Conservation (phyloP, 2,329 filamentous ascomycete genomes). For the Colletotrichum sp. region DNA sequence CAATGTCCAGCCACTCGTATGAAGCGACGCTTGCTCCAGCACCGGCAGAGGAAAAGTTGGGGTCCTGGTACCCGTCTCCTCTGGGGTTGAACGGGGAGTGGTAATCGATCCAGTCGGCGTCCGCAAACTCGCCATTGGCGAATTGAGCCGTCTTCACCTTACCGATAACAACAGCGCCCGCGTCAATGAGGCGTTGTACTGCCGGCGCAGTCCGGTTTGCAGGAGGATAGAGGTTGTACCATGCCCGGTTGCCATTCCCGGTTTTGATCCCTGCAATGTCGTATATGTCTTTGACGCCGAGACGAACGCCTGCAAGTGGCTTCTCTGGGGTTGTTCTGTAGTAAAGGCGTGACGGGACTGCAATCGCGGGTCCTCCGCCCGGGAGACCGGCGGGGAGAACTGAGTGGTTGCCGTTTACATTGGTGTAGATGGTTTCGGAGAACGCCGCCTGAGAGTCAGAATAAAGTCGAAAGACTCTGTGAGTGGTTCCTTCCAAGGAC, state of each 20-base stretch:
- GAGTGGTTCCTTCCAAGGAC: not conserved
- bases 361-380: slow-evolving; percentile 28
- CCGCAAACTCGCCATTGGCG: slow-evolving; percentile 47
- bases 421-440: not conserved
- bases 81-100: slow-evolving; percentile 49
- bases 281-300: slow-evolving; percentile 66
- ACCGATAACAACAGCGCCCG: slow-evolving; percentile 58
- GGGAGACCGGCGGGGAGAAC: slow-evolving; percentile 14
- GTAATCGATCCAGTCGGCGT: slow-evolving; percentile 52
- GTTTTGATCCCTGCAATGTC: slow-evolving; percentile 60
- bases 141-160: slow-evolving; percentile 54
- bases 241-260: slow-evolving; percentile 63
- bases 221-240: slow-evolving; percentile 58
- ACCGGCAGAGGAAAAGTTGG: slow-evolving; percentile 50
- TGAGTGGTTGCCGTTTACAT: not conserved
- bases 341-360: slow-evolving; percentile 64
- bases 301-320: slow-evolving; percentile 54
- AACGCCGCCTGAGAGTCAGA: slow-evolving; percentile 28
- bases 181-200: slow-evolving; percentile 63
- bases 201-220: slow-evolving; percentile 52
- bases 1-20: slow-evolving; percentile 27
- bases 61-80: slow-evolving; percentile 52
- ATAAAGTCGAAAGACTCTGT: slow-evolving; percentile 14
- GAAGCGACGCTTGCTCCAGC: slow-evolving; percentile 27
- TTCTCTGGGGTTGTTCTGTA: slow-evolving; percentile 50